phyloP scores from a whole-genome alignment of 768 basidiomycete genomes.

The Xerocomus potaroensis region DNA sequence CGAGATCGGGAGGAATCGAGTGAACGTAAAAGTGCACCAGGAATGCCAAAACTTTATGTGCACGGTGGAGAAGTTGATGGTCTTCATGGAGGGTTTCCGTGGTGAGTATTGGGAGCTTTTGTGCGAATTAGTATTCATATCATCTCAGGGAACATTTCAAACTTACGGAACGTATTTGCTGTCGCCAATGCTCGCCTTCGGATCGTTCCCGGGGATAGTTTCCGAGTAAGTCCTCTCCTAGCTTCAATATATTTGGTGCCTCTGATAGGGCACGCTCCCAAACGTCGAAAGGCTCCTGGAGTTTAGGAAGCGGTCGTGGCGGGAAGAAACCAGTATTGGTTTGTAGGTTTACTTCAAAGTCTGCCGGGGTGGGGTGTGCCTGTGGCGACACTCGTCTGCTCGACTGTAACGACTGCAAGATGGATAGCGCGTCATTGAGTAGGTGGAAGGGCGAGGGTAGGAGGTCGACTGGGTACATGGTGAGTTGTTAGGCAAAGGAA shows the following conservation, averaged over 20 bases:
- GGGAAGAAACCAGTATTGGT: constrained; percentile 83
- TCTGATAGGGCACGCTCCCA: constrained; percentile 70
- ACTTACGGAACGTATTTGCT: constrained; percentile 58
- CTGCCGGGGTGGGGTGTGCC: constrained; percentile 35
- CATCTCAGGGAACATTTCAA: constrained; percentile 1
- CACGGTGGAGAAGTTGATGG: constrained; percentile 67
- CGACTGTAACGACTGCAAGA: constrained; percentile 42
- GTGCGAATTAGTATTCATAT: constrained; percentile 12
- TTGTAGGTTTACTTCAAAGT: constrained; percentile 49
- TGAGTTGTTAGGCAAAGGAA: constrained; percentile 4
- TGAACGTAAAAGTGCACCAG: constrained; percentile 90
- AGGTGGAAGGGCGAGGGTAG: constrained; percentile 53
- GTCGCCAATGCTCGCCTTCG: constrained; percentile 67
- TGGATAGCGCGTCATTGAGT: constrained; percentile 42
- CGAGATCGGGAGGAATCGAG: constrained; percentile 50
- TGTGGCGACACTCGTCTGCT: constrained; percentile 27
- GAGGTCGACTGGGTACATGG: constrained; percentile 34
- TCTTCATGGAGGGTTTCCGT: constrained; percentile 49
- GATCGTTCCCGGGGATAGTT: constrained; percentile 45
- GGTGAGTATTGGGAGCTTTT: constrained; percentile 69
- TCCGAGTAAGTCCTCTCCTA: constrained; percentile 54
- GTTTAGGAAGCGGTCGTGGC: constrained; percentile 49
- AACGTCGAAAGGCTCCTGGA: constrained; percentile 48
- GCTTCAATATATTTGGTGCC: constrained; percentile 49
- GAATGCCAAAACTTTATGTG: constrained; percentile 87